Percentiles rank a stretch among this genome's conserved stretches.
These are phyloP conservation scores for Friedmanniomyces simplex DNA, from an alignment of 495 filamentous ascomycete species.

Conservation along the genomic window DNA sequence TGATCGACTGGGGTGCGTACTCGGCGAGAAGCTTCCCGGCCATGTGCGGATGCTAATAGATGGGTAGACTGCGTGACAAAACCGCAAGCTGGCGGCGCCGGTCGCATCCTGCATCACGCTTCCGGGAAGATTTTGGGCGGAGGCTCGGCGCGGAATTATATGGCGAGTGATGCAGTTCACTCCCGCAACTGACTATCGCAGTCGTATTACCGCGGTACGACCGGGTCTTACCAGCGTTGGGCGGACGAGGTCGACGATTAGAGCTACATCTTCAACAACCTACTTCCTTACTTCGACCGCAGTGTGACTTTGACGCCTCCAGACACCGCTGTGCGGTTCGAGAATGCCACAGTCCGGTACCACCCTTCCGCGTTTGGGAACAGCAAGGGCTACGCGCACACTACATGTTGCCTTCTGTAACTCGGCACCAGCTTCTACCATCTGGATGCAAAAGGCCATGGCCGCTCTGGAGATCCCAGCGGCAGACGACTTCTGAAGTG, in stretches of 20 bases:
- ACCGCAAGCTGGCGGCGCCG: slow-evolving; percentile 10
- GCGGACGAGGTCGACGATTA: slow-evolving; percentile 46
- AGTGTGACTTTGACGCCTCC: slow-evolving; percentile 44
- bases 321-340: slow-evolving; percentile 23
- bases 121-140: slow-evolving; percentile 24
- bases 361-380: slow-evolving; percentile 32
- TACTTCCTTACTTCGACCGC: slow-evolving; percentile 46
- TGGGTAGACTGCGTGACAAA: too few species aligned
- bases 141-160: slow-evolving; percentile 18
- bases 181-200: too few species aligned
- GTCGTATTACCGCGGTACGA: too few species aligned
- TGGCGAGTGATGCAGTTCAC: too few species aligned
- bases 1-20: slow-evolving; percentile 27
- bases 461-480: slow-evolving; percentile 34
- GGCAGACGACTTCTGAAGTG: slow-evolving; percentile 26
- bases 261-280: slow-evolving; percentile 42
- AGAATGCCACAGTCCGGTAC: slow-evolving; percentile 40
- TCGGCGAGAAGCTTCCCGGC: too few species aligned
- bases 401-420: too few species aligned
- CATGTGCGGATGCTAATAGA: too few species aligned
- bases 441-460: slow-evolving; percentile 32
- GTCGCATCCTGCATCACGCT: slow-evolving; percentile 18
- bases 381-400: too few species aligned
- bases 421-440: too few species aligned
- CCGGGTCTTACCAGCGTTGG: too few species aligned